Base-by-base conservation (phyloP, 2,329 filamentous ascomycete genomes). In the Fusarium ramigenum region DNA sequence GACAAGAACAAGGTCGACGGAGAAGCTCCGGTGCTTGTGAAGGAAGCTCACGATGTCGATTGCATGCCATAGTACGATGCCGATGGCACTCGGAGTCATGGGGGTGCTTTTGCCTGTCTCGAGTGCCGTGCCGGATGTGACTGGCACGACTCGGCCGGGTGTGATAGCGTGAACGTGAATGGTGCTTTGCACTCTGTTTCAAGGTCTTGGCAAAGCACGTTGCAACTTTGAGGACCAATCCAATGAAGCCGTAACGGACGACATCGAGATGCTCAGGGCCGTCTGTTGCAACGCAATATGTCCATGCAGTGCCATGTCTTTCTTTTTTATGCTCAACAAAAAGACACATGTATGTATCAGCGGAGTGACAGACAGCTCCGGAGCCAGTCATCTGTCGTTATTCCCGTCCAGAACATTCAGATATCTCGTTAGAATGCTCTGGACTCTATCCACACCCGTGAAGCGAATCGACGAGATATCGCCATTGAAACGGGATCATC, bases 211-310 rank as follows among this genome's bases (percentile, higher is more conserved):
- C 70, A 57, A 23, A 14, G 23, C 52, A 54, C 52, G 50, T 61
- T 46, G 34, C 39, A 21, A 30, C 15, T 40, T 36, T 39, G 47
- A 19, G 34, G 19, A 19, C 54, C 44, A 68, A 66, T 44, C 66
- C 66, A 44, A 60, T 68, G 44, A 60, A 53, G 46, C 47, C 43
- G 36, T 56, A 52, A 42, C 42, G 46, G 47, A 74, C 36, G 25
- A 53, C 65, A 69, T 74, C 67, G 71, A 74, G 71, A 74, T 71
- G 52, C n/a, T n/a, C 39, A 57, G 25, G 25, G 21, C 18, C 50
- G 60, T 40, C 18, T 50, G 60, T 42, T 40, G 60, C 40, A 58
- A 44, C 37, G 60, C 40, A 54, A 49, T 49, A 49, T 73, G 32
- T 50, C 46, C 23, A 36, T 56, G 37, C 52, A 36, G 49, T 69